These are phyloP conservation scores for Sporothrix protearum DNA, from an alignment of 2,329 filamentous ascomycete species.

Conservation along the genomic window DNA sequence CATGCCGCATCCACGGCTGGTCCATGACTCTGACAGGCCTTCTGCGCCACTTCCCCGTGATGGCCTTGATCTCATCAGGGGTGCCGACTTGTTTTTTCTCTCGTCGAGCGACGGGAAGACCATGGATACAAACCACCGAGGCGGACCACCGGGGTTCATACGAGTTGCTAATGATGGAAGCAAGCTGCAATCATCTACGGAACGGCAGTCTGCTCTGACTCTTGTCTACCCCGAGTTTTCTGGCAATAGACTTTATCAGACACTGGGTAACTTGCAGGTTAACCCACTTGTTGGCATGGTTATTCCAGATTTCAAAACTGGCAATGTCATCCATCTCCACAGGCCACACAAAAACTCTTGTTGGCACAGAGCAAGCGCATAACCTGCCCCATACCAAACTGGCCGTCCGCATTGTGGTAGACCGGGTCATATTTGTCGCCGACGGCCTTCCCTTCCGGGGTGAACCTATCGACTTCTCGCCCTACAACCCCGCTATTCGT, in stretches of 20 bases:
- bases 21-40: constrained; percentile 36
- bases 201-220: constrained; percentile 34
- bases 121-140: constrained; percentile 84
- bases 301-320: constrained; percentile 70
- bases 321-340: constrained; percentile 70
- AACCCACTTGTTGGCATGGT: constrained; percentile 66
- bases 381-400: constrained; percentile 71
- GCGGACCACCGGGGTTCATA: constrained; percentile 70
- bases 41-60: constrained; percentile 45
- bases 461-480: constrained; percentile 55
- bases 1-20: constrained; percentile 47
- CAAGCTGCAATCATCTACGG: background rate
- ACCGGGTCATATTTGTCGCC: constrained; percentile 58
- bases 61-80: constrained; percentile 57
- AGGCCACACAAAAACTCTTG: constrained; percentile 62
- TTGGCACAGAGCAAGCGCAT: constrained; percentile 56
- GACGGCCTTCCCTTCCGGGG: constrained; percentile 68
- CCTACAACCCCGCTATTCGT: constrained; percentile 75
- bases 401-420: constrained; percentile 64
- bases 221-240: constrained; percentile 80
- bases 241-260: constrained; percentile 80
- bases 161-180: constrained; percentile 49
- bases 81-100: constrained; percentile 75
- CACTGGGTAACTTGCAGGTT: constrained; percentile 68
- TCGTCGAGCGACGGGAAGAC: constrained; percentile 61